Percentiles rank a stretch among this genome's conserved stretches.
Evolutionary conservation across 2,329 filamentous ascomycete genomes (phyloP).

Genomic region (Chaetomium strumarium): DNA sequence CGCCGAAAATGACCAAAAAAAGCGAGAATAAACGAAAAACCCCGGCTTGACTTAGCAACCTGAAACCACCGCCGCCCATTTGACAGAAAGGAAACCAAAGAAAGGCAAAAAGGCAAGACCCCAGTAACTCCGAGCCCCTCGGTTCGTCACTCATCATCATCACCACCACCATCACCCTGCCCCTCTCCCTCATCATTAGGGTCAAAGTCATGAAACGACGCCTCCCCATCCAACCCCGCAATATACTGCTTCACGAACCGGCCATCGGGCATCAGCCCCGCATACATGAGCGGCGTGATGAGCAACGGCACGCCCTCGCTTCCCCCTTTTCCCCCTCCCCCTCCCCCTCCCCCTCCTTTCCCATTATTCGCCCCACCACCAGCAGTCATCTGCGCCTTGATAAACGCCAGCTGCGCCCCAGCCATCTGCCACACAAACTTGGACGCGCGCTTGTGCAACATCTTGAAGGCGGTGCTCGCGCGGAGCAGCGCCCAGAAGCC

Average conservation of each 20-base stretch:
- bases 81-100: background rate
- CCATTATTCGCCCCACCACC: background rate
- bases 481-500: slow-evolving; percentile 45
- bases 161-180: slow-evolving; percentile 4
- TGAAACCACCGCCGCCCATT: too few species aligned
- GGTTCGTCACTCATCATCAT: slow-evolving; percentile 16
- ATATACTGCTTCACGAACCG: slow-evolving; percentile 25
- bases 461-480: slow-evolving; percentile 43
- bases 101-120: background rate
- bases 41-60: too few species aligned
- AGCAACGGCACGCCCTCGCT: slow-evolving; percentile 20
- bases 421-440: slow-evolving; percentile 43
- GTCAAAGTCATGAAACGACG: slow-evolving; percentile 17
- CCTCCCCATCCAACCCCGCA: slow-evolving; percentile 18
- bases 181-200: background rate
- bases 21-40: too few species aligned
- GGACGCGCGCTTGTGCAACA: slow-evolving; percentile 26
- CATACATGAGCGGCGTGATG: slow-evolving; percentile 25
- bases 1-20: too few species aligned
- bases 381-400: slow-evolving; percentile 37
- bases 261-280: slow-evolving; percentile 20
- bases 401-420: slow-evolving; percentile 41
- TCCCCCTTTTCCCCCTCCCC: slow-evolving; percentile 3
- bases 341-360: slow-evolving; percentile 2
- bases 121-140: too few species aligned